Evolutionary conservation across 2,329 filamentous ascomycete species (phyloP).

Genomic region (Stachybotrys chartarum): DNA sequence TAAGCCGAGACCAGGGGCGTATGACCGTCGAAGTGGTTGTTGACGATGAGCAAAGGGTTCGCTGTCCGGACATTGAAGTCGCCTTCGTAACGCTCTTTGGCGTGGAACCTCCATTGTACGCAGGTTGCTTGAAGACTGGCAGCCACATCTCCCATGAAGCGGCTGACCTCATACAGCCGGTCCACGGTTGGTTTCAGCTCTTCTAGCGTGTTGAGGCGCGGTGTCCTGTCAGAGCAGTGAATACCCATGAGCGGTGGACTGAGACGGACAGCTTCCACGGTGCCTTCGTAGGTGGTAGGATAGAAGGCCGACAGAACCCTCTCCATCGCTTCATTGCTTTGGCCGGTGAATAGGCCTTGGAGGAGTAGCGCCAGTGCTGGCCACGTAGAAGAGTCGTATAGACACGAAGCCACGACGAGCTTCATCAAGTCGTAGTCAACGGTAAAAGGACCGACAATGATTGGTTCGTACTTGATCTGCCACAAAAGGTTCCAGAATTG

Average conservation of each 20-base stretch:
- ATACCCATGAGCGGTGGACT: slow-evolving; percentile 14
- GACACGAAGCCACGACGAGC: not conserved
- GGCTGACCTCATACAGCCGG: slow-evolving; percentile 15
- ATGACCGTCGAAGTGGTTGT: slow-evolving; percentile 28
- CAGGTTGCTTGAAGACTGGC: slow-evolving; percentile 16
- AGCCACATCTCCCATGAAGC: slow-evolving; percentile 15
- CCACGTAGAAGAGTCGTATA: slow-evolving; percentile 24
- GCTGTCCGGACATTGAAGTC: slow-evolving; percentile 23
- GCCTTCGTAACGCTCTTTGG: slow-evolving; percentile 26
- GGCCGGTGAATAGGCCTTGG: slow-evolving; percentile 26
- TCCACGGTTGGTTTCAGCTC: slow-evolving; percentile 16
- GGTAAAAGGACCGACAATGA: slow-evolving; percentile 3
- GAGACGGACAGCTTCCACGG: not conserved
- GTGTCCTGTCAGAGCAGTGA: slow-evolving; percentile 25
- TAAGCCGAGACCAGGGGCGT: slow-evolving; percentile 29
- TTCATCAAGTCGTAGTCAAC: slow-evolving; percentile 14
- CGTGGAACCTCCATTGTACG: slow-evolving; percentile 28
- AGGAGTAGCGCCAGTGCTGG: slow-evolving; percentile 29
- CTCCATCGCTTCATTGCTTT: slow-evolving; percentile 19
- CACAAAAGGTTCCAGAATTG: slow-evolving; percentile 13
- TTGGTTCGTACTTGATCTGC: slow-evolving; percentile 14
- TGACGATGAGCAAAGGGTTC: slow-evolving; percentile 28
- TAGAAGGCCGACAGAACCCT: not conserved
- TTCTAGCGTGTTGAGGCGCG: slow-evolving; percentile 16
- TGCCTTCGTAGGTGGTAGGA: not conserved